Evolutionary conservation across 1,284 basidiomycete species (phyloP).

Genomic region (Papiliotrema terrestris): DNA sequence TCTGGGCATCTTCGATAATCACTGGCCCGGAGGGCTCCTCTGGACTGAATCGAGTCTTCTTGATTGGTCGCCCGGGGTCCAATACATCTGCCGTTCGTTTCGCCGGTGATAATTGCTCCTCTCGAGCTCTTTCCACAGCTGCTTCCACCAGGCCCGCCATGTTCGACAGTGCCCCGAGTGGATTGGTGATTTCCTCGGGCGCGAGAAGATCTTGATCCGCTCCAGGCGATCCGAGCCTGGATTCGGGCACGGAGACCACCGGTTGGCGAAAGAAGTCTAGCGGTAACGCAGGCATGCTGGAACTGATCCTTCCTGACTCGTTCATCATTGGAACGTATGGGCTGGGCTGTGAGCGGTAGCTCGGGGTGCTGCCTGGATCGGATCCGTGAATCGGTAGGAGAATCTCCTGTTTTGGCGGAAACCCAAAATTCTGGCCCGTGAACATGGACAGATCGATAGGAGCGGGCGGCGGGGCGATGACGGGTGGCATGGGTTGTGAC

Average conservation of each 20-base stretch:
- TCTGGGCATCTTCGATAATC: constrained; percentile 35
- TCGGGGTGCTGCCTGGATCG: constrained; percentile 2
- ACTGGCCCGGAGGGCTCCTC: constrained; percentile 16
- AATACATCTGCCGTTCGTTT: constrained; percentile 7
- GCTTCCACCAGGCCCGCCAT: constrained; percentile 50
- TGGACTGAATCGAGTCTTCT: constrained; percentile 25
- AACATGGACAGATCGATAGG: constrained; percentile 1
- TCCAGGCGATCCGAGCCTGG: constrained; percentile 36
- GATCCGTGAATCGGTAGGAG: constrained; percentile 3
- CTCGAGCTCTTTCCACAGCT: constrained; percentile 45
- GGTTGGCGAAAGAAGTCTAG: not conserved
- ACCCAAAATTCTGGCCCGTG: constrained; percentile 6
- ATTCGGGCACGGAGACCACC: constrained; percentile 33
- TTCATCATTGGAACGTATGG: constrained; percentile 1
- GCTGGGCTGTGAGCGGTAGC: constrained; percentile 2
- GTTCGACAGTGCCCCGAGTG: constrained; percentile 44
- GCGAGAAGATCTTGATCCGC: constrained; percentile 38
- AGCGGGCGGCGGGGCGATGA: not conserved
- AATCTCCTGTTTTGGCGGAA: constrained; percentile 11
- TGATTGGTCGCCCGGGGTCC: constrained; percentile 8
- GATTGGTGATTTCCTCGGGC: constrained; percentile 44
- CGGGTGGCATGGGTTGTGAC: not conserved
- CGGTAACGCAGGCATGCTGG: constrained; percentile 1
- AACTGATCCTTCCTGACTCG: not conserved
- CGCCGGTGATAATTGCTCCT: constrained; percentile 24